Percentiles rank a stretch among this genome's conserved stretches.
phyloP scores from a whole-genome alignment of 108 stramenopile genomes.

The Nitzschia putrida region DNA sequence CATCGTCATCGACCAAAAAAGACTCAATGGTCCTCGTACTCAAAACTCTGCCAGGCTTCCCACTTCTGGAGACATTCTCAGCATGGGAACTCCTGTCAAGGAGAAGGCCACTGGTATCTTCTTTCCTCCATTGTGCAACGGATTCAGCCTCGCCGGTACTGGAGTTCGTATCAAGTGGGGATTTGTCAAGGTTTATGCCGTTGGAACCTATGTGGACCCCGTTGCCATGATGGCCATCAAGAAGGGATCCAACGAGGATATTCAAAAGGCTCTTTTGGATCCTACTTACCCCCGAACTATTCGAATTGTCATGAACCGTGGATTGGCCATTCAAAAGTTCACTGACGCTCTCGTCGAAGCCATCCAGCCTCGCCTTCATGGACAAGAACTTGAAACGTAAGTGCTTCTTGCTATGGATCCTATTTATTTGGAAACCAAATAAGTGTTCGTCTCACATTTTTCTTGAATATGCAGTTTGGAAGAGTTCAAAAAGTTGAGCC shows the following conservation, averaged over 20 bases:
- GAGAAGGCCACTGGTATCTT: slow-evolving; percentile 80
- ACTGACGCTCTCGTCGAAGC: slow-evolving; percentile 85
- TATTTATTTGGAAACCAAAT: not conserved
- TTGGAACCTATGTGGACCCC: slow-evolving; percentile 82
- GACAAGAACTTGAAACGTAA: slow-evolving; percentile 73
- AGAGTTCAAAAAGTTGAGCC: slow-evolving; percentile 84
- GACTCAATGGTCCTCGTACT: not conserved
- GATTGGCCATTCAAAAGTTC: slow-evolving; percentile 82
- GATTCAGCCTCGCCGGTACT: slow-evolving; percentile 66
- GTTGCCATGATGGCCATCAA: slow-evolving; percentile 78
- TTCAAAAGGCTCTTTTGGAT: slow-evolving; percentile 74
- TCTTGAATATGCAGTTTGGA: slow-evolving; percentile 53
- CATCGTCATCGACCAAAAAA: slow-evolving; percentile 8
- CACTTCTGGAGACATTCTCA: slow-evolving; percentile 57
- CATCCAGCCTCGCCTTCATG: slow-evolving; percentile 82
- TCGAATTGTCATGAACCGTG: slow-evolving; percentile 87
- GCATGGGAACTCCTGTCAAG: slow-evolving; percentile 57
- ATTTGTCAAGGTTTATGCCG: slow-evolving; percentile 90
- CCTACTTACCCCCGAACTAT: slow-evolving; percentile 83
- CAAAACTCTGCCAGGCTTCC: slow-evolving; percentile 27
- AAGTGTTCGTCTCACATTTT: not conserved
- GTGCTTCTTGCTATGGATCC: slow-evolving; percentile 8
- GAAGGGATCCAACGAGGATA: slow-evolving; percentile 40
- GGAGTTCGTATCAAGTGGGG: slow-evolving; percentile 88
- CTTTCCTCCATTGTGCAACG: slow-evolving; percentile 81